Evolutionary conservation across 495 filamentous ascomycete genomes (phyloP).

Genomic region (Hypoxylon fragiforme): DNA sequence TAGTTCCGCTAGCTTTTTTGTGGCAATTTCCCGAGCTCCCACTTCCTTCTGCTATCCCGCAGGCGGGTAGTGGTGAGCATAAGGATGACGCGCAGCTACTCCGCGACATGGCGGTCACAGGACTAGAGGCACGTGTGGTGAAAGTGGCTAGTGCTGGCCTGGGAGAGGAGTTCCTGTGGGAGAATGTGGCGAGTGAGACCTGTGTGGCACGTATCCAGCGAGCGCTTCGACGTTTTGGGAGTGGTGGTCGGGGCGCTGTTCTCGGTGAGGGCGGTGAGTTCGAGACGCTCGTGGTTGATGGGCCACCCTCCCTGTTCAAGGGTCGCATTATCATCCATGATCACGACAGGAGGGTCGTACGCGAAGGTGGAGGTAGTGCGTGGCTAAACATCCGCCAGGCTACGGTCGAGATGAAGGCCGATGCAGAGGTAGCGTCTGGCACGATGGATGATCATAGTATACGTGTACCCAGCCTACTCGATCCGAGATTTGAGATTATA

Average conservation of each 20-base stretch:
- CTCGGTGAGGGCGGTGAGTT: slow-evolving; percentile 96
- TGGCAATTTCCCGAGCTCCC: slow-evolving; percentile 84
- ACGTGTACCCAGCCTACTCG: slow-evolving; percentile 52
- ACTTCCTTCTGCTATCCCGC: neutral
- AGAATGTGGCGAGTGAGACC: slow-evolving; percentile 63
- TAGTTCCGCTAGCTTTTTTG: slow-evolving; percentile 80
- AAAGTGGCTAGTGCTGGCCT: slow-evolving; percentile 93
- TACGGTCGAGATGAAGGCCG: slow-evolving; percentile 55
- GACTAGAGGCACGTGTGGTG: slow-evolving; percentile 83
- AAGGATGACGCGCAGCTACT: slow-evolving; percentile 59
- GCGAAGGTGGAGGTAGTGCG: slow-evolving; percentile 71
- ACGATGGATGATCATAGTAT: slow-evolving; percentile 31
- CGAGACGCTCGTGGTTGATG: slow-evolving; percentile 87
- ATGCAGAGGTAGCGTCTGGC: neutral
- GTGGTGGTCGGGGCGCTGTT: slow-evolving; percentile 62
- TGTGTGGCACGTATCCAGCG: slow-evolving; percentile 59
- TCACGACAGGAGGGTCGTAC: slow-evolving; percentile 54
- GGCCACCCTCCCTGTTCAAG: slow-evolving; percentile 72
- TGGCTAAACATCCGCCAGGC: slow-evolving; percentile 64
- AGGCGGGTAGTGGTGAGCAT: neutral
- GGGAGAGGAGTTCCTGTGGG: slow-evolving; percentile 80
- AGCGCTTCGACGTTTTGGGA: slow-evolving; percentile 70
- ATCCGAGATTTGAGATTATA: slow-evolving; percentile 46
- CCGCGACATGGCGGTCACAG: slow-evolving; percentile 75
- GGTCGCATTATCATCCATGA: slow-evolving; percentile 66